These are phyloP conservation scores for Neofusicoccum parvum DNA, from an alignment of 2,329 filamentous ascomycete genomes.

Conservation along the genomic window DNA sequence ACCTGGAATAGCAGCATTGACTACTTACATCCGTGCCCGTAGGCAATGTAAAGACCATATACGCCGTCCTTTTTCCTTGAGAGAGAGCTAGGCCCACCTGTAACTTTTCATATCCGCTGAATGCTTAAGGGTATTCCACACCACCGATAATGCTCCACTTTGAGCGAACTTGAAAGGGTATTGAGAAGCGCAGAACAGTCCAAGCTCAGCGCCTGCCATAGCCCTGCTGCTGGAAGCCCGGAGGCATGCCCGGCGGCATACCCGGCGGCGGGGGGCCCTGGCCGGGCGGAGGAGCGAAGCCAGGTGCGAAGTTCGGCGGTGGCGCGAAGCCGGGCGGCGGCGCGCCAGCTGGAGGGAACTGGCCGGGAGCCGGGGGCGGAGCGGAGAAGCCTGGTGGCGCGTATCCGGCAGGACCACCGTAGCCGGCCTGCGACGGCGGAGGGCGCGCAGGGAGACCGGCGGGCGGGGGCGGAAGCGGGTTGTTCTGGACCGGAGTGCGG, in stretches of 20 bases:
- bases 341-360: constrained; percentile 39
- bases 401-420: constrained; percentile 64
- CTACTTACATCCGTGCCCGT: constrained; percentile 15
- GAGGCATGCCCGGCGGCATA: constrained; percentile 17
- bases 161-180: neutral
- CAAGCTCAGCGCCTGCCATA: constrained; percentile 13
- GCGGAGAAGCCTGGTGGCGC: constrained; percentile 47
- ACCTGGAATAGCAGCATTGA: neutral
- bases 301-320: constrained; percentile 30
- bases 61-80: constrained; percentile 4
- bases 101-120: constrained; percentile 5
- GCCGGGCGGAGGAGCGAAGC: constrained; percentile 15
- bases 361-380: constrained; percentile 32
- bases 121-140: constrained; percentile 14
- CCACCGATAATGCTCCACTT: neutral
- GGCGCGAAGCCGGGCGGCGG: constrained; percentile 51
- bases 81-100: neutral
- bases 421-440: constrained; percentile 68
- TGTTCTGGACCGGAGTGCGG: constrained; percentile 30
- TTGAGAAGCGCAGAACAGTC: neutral
- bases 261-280: constrained; percentile 13
- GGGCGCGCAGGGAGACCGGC: constrained; percentile 66
- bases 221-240: constrained; percentile 25
- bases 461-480: constrained; percentile 62
- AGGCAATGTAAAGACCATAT: neutral